Base-by-base conservation (phyloP, 2,329 filamentous ascomycete species). In the Trichoderma hamatum region DNA sequence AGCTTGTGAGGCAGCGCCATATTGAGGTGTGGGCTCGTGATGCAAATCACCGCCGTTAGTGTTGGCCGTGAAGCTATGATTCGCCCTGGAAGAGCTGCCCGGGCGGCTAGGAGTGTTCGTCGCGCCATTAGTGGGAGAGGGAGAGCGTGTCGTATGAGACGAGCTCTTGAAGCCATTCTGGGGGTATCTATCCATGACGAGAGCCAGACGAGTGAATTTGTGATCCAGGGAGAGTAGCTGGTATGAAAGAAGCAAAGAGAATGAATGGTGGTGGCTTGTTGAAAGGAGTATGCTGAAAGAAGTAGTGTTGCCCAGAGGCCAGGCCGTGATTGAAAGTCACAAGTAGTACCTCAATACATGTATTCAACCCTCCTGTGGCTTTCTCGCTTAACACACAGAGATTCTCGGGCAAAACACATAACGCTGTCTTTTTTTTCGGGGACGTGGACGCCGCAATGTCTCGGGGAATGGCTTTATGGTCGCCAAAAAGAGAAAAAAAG, bases 371-470 rank as follows among this genome's bases (percentile, higher is more conserved):
- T 21, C 60, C 4, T 5, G 34, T 34, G n/a, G 13, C n/a, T 43
- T 3, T 32, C 19, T 26, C 24, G 46, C n/a, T 34, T 24, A n/a
- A 24, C 30, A 36, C 60, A 65, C 34, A 39, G 34, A 28, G 49
- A 16, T 30, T 49, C 24, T 58, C 58, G 51, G 63, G 54, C 28
- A 66, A 49, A 58, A 51, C 36, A n/a, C 63, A 28, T 26, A 21
- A 34, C 19, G 26, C 5, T 43, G 26, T 58, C 52, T 30, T 30
- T 34, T 34, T 54, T 49, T 49, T 66, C 54, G 63, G 52, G 61
- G 46, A 9, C 46, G 28, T 66, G 63, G 36, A 46, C 24, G 52
- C 36, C 28, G 51, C 63, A 58, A 49, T 58, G 63, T 66, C 63
- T 66, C 54, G 63, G 63, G 24, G 63, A 51, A 34, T 14, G n/a